Evolutionary conservation across 192 early-diverging fungal species (phyloP).

Genomic region (Lunasporangiospora selenospora): DNA sequence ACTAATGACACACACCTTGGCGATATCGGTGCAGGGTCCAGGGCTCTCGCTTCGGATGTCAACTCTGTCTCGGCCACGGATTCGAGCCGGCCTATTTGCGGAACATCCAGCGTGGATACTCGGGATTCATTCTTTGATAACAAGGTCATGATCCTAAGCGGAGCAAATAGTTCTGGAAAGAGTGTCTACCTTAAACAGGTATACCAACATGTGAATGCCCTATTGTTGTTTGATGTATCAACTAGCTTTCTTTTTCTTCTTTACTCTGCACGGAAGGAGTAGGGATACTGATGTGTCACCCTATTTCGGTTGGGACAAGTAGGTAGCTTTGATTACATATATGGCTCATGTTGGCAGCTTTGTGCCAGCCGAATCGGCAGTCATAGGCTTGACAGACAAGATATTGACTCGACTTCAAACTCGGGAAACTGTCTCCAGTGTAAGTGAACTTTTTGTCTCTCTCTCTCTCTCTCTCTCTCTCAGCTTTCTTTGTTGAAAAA

Average conservation of each 20-base stretch:
- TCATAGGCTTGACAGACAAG: constrained; percentile 78
- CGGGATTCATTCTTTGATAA: neutral
- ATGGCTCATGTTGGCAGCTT: constrained; percentile 94
- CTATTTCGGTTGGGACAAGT: too few species aligned
- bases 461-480: constrained; percentile 3
- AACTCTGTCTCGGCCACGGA: too few species aligned
- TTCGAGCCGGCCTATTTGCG: too few species aligned
- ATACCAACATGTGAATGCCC: too few species aligned
- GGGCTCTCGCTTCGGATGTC: too few species aligned
- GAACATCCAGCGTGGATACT: too few species aligned
- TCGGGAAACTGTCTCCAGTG: constrained; percentile 70
- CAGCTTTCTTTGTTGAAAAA: neutral
- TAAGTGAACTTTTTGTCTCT: constrained; percentile 5
- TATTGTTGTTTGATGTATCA: neutral
- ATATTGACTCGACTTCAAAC: constrained; percentile 81
- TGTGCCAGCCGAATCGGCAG: constrained; percentile 77
- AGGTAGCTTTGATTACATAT: constrained; percentile 80
- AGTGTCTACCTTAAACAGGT: constrained; percentile 78
- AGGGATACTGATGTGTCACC: too few species aligned
- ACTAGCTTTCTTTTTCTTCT: too few species aligned
- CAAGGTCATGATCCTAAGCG: constrained; percentile 73
- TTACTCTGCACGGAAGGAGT: too few species aligned
- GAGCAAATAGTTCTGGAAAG: constrained; percentile 87
- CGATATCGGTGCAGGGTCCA: constrained; percentile 22
- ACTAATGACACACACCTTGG: constrained; percentile 71